Percentiles rank a stretch among this genome's conserved stretches.
phyloP scores from a whole-genome alignment of 1,284 basidiomycete genomes.

The Puccinia triticina region DNA sequence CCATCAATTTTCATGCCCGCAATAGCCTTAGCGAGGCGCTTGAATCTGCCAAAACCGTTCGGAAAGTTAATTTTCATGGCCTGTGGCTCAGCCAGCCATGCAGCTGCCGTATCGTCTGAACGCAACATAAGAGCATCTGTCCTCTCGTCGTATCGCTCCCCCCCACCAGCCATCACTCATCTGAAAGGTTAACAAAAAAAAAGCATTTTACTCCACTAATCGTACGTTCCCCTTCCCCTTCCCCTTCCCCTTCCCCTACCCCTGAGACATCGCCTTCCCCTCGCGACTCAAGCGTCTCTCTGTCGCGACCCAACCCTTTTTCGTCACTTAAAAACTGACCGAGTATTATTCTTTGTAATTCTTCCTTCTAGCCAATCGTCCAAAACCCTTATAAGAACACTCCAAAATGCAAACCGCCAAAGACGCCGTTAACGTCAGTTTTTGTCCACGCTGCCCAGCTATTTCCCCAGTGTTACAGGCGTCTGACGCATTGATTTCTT shows the following conservation, averaged over 20 bases:
- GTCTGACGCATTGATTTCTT: not conserved
- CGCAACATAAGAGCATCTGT: slow-evolving; percentile 30
- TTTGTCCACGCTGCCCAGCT: not conserved
- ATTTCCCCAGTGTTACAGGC: too few species aligned
- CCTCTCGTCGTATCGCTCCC: not conserved
- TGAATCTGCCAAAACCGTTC: not conserved
- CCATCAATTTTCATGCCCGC: not conserved
- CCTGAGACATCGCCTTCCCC: not conserved
- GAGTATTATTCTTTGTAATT: not conserved
- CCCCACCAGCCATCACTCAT: slow-evolving; percentile 26
- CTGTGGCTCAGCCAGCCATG: too few species aligned
- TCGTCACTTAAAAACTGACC: too few species aligned
- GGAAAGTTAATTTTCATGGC: slow-evolving; percentile 3
- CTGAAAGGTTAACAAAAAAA: slow-evolving; percentile 10
- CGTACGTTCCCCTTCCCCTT: not conserved
- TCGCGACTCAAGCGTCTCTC: too few species aligned
- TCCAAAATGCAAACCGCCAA: slow-evolving; percentile 45
- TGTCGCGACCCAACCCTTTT: too few species aligned
- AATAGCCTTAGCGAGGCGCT: not conserved
- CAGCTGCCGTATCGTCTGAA: slow-evolving; percentile 10
- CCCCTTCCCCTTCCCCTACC: not conserved
- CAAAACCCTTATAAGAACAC: not conserved
- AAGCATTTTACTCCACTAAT: not conserved
- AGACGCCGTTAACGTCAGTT: slow-evolving; percentile 42
- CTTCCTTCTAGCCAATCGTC: not conserved